phyloP scores from a whole-genome alignment of 345 rosid species.

The Clausena lansium region DNA sequence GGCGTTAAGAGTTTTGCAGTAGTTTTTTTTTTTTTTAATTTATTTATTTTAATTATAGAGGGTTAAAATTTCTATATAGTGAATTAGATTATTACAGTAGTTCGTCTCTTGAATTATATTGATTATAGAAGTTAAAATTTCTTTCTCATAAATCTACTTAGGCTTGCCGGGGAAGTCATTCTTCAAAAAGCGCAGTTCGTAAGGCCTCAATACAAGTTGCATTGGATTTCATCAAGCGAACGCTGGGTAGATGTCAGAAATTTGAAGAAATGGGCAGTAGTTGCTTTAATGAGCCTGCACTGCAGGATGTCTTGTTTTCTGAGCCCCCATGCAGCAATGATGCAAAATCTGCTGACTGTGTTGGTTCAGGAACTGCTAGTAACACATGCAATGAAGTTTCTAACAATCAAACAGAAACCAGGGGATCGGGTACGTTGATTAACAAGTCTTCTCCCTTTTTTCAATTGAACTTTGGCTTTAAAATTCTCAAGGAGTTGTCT shows the following conservation, averaged over 20 bases:
- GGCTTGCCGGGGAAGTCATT: constrained; percentile 74
- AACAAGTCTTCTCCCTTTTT: constrained; percentile 1
- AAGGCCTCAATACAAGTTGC: constrained; percentile 84
- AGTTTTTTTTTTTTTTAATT: no score
- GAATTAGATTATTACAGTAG: not conserved
- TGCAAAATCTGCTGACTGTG: constrained; percentile 79
- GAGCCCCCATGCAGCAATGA: constrained; percentile 58
- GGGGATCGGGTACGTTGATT: constrained; percentile 67
- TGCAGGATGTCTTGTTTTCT: constrained; percentile 70
- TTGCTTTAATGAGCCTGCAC: constrained; percentile 72
- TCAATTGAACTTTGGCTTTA: not conserved
- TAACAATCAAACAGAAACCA: constrained; percentile 68
- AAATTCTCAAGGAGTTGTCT: not conserved
- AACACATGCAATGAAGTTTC: constrained; percentile 73
- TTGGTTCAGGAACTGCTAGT: constrained; percentile 97
- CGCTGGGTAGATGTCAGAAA: constrained; percentile 67
- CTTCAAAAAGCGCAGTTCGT: constrained; percentile 55
- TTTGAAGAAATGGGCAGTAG: constrained; percentile 78
- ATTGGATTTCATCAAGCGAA: constrained; percentile 62
- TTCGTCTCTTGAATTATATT: not conserved
- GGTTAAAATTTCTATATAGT: no score
- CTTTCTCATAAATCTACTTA: constrained; percentile 25
- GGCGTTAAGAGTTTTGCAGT: not conserved
- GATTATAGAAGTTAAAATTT: not conserved
- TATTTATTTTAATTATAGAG: not conserved